phyloP scores from a whole-genome alignment of 257 asterid genomes.

The Plantago ovata region DNA sequence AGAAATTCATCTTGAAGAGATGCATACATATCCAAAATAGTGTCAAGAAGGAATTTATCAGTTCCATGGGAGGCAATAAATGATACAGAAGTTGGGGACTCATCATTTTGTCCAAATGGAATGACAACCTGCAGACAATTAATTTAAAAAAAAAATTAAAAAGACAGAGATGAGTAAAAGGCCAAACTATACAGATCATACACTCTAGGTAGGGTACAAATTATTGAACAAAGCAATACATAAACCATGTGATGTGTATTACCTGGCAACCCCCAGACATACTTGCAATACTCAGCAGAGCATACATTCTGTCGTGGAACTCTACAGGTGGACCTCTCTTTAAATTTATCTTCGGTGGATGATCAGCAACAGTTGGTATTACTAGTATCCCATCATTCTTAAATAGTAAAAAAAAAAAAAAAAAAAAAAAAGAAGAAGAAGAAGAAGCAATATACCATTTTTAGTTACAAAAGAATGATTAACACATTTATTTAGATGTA shows the following conservation, averaged over 20 bases:
- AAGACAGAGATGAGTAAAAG: neutral
- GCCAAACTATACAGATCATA: neutral
- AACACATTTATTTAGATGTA: neutral
- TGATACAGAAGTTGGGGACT: constrained; percentile 65
- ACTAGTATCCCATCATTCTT: constrained; percentile 78
- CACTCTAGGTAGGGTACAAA: neutral
- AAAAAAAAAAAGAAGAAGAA: too few species aligned
- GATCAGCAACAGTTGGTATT: constrained; percentile 78
- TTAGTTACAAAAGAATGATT: constrained; percentile 7
- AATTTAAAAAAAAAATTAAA: constrained; percentile 8
- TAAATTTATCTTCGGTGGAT: constrained; percentile 54
- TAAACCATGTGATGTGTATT: constrained; percentile 5
- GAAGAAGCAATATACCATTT: constrained; percentile 4
- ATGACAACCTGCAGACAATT: constrained; percentile 48
- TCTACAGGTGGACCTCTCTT: constrained; percentile 42
- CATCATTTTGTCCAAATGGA: constrained; percentile 77
- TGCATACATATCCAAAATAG: constrained; percentile 70
- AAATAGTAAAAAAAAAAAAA: constrained; percentile 20
- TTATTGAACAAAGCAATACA: neutral
- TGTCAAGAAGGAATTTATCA: constrained; percentile 91
- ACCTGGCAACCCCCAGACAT: constrained; percentile 95
- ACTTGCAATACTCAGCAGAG: constrained; percentile 65
- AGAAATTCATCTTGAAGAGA: constrained; percentile 70
- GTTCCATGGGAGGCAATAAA: constrained; percentile 73
- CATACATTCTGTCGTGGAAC: constrained; percentile 51